A percentile compares a stretch with the other conserved stretches of the same genome.
These are phyloP conservation scores for Blastocladiella britannica DNA, from an alignment of 192 early-diverging fungal species.

Conservation along the genomic window DNA sequence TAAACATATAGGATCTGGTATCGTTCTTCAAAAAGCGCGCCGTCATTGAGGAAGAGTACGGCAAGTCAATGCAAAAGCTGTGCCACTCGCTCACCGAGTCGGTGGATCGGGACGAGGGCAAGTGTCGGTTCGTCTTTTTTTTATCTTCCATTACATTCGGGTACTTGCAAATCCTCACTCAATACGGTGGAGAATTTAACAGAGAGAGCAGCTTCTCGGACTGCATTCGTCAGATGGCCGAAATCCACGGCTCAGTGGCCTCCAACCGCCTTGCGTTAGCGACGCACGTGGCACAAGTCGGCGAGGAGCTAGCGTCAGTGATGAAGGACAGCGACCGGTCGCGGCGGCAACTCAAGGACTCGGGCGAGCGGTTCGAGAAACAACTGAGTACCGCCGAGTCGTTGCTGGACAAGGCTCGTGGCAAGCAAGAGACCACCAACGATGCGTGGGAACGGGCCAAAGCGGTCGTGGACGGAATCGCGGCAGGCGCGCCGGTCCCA, in stretches of 20 bases:
- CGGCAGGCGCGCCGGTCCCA: neutral
- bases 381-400: constrained; percentile 54
- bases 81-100: constrained; percentile 35
- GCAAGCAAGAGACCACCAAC: constrained; percentile 55
- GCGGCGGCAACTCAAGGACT: constrained; percentile 51
- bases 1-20: constrained; percentile 36
- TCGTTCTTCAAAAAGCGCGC: constrained; percentile 74
- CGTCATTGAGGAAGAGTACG: constrained; percentile 78
- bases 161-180: no score
- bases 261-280: constrained; percentile 61
- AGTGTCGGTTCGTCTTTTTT: constrained; percentile 21
- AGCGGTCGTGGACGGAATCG: constrained; percentile 6
- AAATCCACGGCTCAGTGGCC: constrained; percentile 66
- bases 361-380: constrained; percentile 50
- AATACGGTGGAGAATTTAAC: no score
- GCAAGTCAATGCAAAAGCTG: constrained; percentile 52
- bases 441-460: constrained; percentile 72
- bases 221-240: constrained; percentile 51
- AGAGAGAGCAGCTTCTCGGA: constrained; percentile 51
- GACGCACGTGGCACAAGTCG: constrained; percentile 39
- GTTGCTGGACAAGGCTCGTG: constrained; percentile 62
- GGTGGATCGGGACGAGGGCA: constrained; percentile 28
- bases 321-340: constrained; percentile 18
- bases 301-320: constrained; percentile 51
- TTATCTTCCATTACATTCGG: neutral